These are phyloP conservation scores for Lepraria neglecta DNA, from an alignment of 495 filamentous ascomycete genomes.

Conservation along the genomic window DNA sequence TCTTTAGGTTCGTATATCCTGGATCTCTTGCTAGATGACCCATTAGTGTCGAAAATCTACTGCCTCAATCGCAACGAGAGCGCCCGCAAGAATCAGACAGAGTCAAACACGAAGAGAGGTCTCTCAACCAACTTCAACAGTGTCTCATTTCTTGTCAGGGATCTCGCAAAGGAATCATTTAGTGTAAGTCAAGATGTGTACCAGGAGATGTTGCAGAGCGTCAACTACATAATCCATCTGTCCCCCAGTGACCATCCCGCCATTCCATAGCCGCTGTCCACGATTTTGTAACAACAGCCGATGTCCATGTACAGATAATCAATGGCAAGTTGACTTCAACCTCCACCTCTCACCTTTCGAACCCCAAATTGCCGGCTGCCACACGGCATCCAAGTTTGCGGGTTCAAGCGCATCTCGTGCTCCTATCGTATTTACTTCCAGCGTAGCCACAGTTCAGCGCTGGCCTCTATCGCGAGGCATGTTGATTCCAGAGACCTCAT, in stretches of 20 bases:
- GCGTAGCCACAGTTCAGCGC: conserved; percentile 33
- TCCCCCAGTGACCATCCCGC: neutral
- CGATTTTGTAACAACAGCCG: neutral
- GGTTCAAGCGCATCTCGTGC: neutral
- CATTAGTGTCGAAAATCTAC: neutral
- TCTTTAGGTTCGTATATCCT: neutral
- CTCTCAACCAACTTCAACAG: neutral
- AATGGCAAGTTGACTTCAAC: conserved; percentile 36
- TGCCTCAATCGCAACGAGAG: neutral
- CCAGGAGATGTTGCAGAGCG: neutral
- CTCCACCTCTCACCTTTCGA: conserved; percentile 30
- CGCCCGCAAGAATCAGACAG: neutral
- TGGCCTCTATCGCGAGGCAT: neutral
- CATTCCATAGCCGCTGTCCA: neutral
- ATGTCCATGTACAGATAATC: neutral
- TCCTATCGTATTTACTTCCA: conserved; percentile 48
- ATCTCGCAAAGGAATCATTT: neutral
- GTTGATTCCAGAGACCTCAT: conserved; percentile 1
- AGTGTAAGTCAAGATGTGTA: neutral
- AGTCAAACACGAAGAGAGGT: neutral
- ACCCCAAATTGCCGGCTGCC: conserved; percentile 12
- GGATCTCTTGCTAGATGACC: neutral
- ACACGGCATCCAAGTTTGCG: conserved; percentile 19
- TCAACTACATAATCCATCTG: neutral
- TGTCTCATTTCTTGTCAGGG: neutral